Percentiles rank a stretch among this genome's conserved stretches.
Evolutionary conservation across 2,329 filamentous ascomycete genomes (phyloP).

Genomic region (Phoma sp.): DNA sequence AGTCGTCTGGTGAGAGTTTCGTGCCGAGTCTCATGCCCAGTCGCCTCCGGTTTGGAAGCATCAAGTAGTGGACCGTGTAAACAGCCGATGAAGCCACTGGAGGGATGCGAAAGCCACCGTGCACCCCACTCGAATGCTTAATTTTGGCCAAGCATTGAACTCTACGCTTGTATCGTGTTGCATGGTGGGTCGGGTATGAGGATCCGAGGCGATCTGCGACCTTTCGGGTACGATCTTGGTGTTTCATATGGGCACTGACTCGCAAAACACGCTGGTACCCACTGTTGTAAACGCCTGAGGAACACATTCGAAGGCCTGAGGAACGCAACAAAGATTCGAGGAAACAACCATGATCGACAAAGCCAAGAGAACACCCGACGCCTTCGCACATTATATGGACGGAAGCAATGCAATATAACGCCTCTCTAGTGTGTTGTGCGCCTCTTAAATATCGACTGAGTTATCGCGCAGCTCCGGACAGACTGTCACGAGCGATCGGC

Average conservation of each 20-base stretch:
- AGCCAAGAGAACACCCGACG: not conserved
- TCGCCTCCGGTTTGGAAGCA: slow-evolving; percentile 13
- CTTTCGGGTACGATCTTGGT: slow-evolving; percentile 15
- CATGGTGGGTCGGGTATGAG: slow-evolving; percentile 4
- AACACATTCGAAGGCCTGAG: slow-evolving; percentile 6
- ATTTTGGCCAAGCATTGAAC: slow-evolving; percentile 11
- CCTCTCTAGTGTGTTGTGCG: not conserved
- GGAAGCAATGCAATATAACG: not conserved
- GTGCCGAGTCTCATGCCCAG: slow-evolving; percentile 17
- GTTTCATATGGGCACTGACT: slow-evolving; percentile 15
- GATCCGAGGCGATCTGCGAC: slow-evolving; percentile 15
- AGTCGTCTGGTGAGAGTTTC: slow-evolving; percentile 3
- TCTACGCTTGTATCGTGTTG: slow-evolving; percentile 11
- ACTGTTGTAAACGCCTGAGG: slow-evolving; percentile 13
- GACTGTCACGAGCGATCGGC: too few relatives aligned
- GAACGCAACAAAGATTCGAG: slow-evolving; percentile 8
- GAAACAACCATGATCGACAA: slow-evolving; percentile 8
- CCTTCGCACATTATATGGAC: not conserved
- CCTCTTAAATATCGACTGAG: not conserved
- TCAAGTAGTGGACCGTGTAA: not conserved
- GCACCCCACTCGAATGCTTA: slow-evolving; percentile 1
- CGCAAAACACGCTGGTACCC: slow-evolving; percentile 7
- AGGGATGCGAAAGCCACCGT: not conserved
- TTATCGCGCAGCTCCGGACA: not conserved
- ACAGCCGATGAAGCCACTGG: not conserved